Conservation (phyloP, 2,329 filamentous ascomycete species). For the Huntiella omanensis region DNA sequence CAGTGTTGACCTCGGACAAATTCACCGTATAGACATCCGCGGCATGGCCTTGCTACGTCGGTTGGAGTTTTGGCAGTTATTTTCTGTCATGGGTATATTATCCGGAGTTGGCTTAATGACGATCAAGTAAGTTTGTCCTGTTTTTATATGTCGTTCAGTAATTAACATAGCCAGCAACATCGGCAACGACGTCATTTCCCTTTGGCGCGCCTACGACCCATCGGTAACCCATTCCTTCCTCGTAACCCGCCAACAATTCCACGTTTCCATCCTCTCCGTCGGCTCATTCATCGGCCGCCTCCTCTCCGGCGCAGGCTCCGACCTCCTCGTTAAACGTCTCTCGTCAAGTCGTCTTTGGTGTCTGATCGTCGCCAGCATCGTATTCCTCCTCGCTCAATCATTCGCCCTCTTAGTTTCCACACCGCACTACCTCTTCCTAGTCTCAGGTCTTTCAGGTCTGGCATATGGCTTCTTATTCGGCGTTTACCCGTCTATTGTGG, state of each 20-base stretch:
- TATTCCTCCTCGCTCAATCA: slow-evolving; percentile 67
- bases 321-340: slow-evolving; percentile 68
- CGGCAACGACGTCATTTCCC: slow-evolving; percentile 68
- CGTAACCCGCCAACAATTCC: slow-evolving; percentile 64
- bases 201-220: slow-evolving; percentile 75
- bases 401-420: slow-evolving; percentile 57
- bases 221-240: slow-evolving; percentile 56
- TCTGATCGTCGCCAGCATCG: slow-evolving; percentile 52
- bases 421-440: slow-evolving; percentile 55
- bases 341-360: slow-evolving; percentile 81
- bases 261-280: slow-evolving; percentile 85
- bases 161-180: slow-evolving; percentile 51
- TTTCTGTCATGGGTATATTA: slow-evolving; percentile 71
- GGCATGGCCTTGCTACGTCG: slow-evolving; percentile 55
- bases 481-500: slow-evolving; percentile 74
- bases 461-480: slow-evolving; percentile 90
- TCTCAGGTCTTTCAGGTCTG: slow-evolving; percentile 70
- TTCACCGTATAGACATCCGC: slow-evolving; percentile 76
- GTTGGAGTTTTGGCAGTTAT: slow-evolving; percentile 80
- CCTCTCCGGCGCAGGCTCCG: slow-evolving; percentile 68
- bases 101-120: slow-evolving; percentile 94
- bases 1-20: slow-evolving; percentile 52
- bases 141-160: slow-evolving; percentile 1
- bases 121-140: slow-evolving; percentile 57
- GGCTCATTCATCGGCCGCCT: slow-evolving; percentile 73